Evolutionary conservation across 305 asterid species (phyloP).

Genomic region (Fraxinus nigra): DNA sequence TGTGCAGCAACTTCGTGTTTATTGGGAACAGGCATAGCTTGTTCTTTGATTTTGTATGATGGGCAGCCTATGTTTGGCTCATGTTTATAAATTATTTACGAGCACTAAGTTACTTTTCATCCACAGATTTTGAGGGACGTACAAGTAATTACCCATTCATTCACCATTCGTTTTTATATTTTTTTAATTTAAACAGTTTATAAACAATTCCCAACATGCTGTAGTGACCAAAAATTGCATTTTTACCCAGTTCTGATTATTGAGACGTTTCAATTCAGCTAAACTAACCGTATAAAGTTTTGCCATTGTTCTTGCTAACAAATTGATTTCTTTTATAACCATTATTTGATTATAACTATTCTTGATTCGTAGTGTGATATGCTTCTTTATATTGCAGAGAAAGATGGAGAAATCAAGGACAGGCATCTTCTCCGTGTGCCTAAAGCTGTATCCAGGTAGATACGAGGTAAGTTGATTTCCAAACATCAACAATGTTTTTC

Average conservation of each 20-base stretch:
- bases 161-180: not conserved
- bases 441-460: slow-evolving; percentile 84
- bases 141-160: not conserved
- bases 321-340: not conserved
- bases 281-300: not conserved
- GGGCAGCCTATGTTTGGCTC: not conserved
- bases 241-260: not conserved
- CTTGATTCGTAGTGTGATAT: slow-evolving; percentile 6
- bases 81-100: not conserved
- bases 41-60: not conserved
- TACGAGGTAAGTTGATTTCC: slow-evolving; percentile 58
- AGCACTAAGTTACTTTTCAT: not conserved
- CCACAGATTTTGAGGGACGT: not conserved
- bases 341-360: not conserved
- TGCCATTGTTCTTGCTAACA: not conserved
- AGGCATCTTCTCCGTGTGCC: slow-evolving; percentile 58
- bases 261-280: not conserved
- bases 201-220: not conserved
- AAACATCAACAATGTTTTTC: slow-evolving; percentile 11
- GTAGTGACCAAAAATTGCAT: not conserved
- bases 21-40: not conserved
- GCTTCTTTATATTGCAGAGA: slow-evolving; percentile 54
- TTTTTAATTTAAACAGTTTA: not conserved
- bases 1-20: not conserved
- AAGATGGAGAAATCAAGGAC: slow-evolving; percentile 71